phyloP scores from a whole-genome alignment of 2,329 filamentous ascomycete genomes.

The Penicillium sp. region DNA sequence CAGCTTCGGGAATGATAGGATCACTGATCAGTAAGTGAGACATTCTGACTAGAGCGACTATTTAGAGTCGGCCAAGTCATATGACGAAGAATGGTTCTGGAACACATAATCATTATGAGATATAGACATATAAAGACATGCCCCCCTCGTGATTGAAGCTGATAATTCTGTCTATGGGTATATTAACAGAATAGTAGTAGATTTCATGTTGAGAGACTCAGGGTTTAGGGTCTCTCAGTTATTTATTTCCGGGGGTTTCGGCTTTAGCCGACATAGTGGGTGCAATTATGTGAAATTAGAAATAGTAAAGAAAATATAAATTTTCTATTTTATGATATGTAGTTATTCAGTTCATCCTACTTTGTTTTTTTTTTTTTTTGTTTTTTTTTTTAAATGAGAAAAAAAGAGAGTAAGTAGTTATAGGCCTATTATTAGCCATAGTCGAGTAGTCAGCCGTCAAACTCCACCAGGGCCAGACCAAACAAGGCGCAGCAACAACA shows the following conservation, averaged over 20 bases:
- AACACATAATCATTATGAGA: too few species aligned
- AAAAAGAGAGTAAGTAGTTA: background rate
- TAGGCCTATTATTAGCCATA: constrained; percentile 10
- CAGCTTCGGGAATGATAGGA: background rate
- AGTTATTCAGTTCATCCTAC: too few species aligned
- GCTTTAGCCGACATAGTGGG: background rate
- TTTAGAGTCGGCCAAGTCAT: background rate
- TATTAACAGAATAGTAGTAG: background rate
- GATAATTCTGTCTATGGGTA: background rate
- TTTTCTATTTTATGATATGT: background rate
- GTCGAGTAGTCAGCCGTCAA: constrained; percentile 17
- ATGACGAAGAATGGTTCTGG: background rate
- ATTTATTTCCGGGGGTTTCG: background rate
- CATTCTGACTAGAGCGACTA: background rate
- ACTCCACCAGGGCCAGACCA: constrained; percentile 24
- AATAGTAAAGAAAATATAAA: background rate
- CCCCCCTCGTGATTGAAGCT: background rate
- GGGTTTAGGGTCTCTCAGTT: background rate
- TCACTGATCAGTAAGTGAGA: constrained; percentile 12
- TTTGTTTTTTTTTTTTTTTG: too few species aligned
- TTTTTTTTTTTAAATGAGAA: background rate
- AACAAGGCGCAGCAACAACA: constrained; percentile 28
- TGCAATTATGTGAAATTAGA: background rate
- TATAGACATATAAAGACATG: background rate
- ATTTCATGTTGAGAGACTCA: background rate